Conservation (phyloP, 2,329 filamentous ascomycete species). For the Allantophomopsis cytisporea region DNA sequence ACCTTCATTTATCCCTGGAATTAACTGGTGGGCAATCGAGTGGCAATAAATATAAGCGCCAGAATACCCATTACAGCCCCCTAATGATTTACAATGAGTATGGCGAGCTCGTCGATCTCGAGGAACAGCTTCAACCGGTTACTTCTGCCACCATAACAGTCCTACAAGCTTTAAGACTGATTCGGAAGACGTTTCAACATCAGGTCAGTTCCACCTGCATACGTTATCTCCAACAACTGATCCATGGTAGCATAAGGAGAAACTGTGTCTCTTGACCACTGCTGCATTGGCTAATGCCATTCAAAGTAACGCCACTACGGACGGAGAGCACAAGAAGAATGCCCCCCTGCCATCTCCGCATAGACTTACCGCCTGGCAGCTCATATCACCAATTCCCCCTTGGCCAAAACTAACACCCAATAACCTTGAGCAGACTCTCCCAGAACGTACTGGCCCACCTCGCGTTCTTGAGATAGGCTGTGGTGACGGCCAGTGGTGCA, state of each 20-base stretch:
- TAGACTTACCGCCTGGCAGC: slow-evolving; percentile 11
- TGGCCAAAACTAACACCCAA: slow-evolving; percentile 1
- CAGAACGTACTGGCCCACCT: slow-evolving; percentile 5
- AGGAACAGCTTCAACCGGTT: slow-evolving; percentile 2
- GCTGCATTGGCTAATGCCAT: too few relatives aligned
- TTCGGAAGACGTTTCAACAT: slow-evolving; percentile 14
- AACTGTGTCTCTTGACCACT: too few relatives aligned
- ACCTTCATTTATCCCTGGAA: too few relatives aligned
- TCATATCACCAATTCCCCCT: slow-evolving; percentile 3
- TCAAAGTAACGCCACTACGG: too few relatives aligned
- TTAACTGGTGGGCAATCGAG: too few relatives aligned
- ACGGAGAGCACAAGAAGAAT: too few relatives aligned
- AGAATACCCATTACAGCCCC: too few relatives aligned
- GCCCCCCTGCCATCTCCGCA: too few relatives aligned
- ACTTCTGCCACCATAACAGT: slow-evolving; percentile 8
- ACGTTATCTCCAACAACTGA: not conserved
- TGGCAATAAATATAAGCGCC: too few relatives aligned
- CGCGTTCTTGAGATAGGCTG: slow-evolving; percentile 16
- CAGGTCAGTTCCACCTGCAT: slow-evolving; percentile 7
- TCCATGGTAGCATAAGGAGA: too few relatives aligned
- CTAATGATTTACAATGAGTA: slow-evolving; percentile 15
- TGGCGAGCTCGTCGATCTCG: slow-evolving; percentile 12
- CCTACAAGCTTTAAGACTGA: slow-evolving; percentile 11
- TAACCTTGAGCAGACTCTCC: too few relatives aligned
- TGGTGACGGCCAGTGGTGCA: slow-evolving; percentile 15